Evolutionary conservation across 2,329 filamentous ascomycete genomes (phyloP), one percentile per base, ranked within the genome.

Genomic region (Zymoseptoria ardabiliae): DNA sequence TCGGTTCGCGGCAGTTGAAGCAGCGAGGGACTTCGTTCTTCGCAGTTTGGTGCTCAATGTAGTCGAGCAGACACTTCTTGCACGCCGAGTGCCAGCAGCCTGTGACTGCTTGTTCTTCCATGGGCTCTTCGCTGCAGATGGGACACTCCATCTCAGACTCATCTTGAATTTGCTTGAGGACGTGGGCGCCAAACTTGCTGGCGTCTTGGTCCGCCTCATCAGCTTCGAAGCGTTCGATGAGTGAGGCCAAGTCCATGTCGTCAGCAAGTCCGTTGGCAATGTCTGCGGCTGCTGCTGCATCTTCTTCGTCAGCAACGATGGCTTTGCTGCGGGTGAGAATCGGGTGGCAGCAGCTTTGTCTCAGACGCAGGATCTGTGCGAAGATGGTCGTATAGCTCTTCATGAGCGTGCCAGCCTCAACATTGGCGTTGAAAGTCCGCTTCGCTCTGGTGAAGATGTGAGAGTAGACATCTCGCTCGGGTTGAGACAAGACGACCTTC

Each of bases 21-120:
- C 94, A 99, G 9, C 87, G 84, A 1, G 94, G 88, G 0, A 88
- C 74, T 54, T 90, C 83, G 50, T 86, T 85, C 60, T 88, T 90
- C 65, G 90, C 86, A 4, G 82, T 87, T 72, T 96, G 89, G 69
- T 96, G 91, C 63, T 89, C 85, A 69, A 99, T 95, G 67, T 91
- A 96, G 66, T 91, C 86, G 1, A 95, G 78, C n/a, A 97, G 77
- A 68, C 94, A 99, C 63, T 90, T 88, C 75, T 94, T 96, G 78
- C 94, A 99, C 0, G 94, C 92, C 35, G 90, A 96, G 74, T 99
- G 94, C 91, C 94, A 99, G 75, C 94, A 99, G 0, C 91, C 90
- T 0, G 94, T 97, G 1, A 99, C 94, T 0, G 89, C 88, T 70
- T 96, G 93, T 57, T 97, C 89, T 49, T 90, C 84, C 91, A 97